These are phyloP conservation scores for Actinomucor elegans DNA, from an alignment of 371 early-diverging fungal genomes.

Conservation along the genomic window DNA sequence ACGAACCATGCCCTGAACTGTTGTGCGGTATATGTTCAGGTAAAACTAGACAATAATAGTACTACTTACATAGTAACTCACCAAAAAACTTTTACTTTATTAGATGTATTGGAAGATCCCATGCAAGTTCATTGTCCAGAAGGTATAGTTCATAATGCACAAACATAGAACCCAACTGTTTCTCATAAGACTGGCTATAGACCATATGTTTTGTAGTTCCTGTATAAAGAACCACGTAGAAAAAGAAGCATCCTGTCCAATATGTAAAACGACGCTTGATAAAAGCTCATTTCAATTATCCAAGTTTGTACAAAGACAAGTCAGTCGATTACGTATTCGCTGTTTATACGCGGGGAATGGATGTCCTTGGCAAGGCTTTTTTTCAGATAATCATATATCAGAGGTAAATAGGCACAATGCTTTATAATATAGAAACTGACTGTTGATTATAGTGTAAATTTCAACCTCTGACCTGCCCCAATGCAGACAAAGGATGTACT, in stretches of 20 bases:
- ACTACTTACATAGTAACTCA: too few relatives aligned
- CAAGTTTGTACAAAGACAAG: conserved; percentile 48
- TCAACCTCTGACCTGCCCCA: conserved; percentile 32
- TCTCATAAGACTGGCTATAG: conserved; percentile 23
- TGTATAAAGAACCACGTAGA: conserved; percentile 39
- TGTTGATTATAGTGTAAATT: conserved; percentile 40
- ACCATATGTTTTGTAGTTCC: conserved; percentile 48
- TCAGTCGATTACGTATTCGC: conserved; percentile 39
- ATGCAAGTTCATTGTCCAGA: conserved; percentile 55
- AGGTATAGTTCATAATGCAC: conserved; percentile 26
- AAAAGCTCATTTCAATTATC: conserved; percentile 36
- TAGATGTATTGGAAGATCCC: conserved; percentile 51
- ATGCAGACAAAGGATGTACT: conserved; percentile 39
- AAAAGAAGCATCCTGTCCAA: conserved; percentile 28
- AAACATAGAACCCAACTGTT: not conserved
- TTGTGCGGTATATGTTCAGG: conserved; percentile 50
- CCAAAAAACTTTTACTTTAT: not conserved
- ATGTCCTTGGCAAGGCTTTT: conserved; percentile 45
- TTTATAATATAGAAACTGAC: too few relatives aligned
- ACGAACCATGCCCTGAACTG: conserved; percentile 44
- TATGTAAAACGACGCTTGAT: conserved; percentile 27
- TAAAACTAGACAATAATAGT: too few relatives aligned
- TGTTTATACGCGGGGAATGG: conserved; percentile 37
- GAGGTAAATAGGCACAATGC: conserved; percentile 30
- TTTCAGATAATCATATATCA: conserved; percentile 34